phyloP scores from a whole-genome alignment of 805 yeast species.

The Pichia occidentalis region DNA sequence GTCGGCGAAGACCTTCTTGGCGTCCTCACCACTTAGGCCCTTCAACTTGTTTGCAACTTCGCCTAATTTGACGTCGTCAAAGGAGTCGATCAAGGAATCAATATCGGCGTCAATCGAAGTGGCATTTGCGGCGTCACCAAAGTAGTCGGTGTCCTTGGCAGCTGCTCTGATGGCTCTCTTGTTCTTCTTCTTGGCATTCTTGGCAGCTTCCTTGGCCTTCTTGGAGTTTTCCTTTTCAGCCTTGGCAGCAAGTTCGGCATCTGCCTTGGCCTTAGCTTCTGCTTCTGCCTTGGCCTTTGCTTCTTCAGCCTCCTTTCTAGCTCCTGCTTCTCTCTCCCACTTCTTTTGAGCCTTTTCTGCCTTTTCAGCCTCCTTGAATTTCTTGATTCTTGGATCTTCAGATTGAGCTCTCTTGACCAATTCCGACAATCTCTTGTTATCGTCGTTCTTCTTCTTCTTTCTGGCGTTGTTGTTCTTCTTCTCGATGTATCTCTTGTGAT shows the following conservation, averaged over 20 bases:
- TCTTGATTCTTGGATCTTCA: slow-evolving; percentile 92
- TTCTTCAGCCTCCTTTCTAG: slow-evolving; percentile 92
- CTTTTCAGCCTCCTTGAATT: slow-evolving; percentile 90
- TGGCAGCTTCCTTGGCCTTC: slow-evolving; percentile 90
- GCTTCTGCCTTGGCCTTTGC: slow-evolving; percentile 82
- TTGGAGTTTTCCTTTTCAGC: slow-evolving; percentile 56
- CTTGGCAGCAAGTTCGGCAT: slow-evolving; percentile 68
- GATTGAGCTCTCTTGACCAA: slow-evolving; percentile 80
- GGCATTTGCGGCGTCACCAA: slow-evolving; percentile 69
- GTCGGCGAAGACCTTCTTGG: slow-evolving; percentile 54
- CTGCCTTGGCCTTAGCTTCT: slow-evolving; percentile 73
- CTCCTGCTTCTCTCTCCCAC: slow-evolving; percentile 98
- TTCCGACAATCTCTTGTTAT: slow-evolving; percentile 81
- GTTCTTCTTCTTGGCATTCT: slow-evolving; percentile 92
- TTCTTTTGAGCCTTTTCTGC: slow-evolving; percentile 89
- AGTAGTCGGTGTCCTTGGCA: slow-evolving; percentile 78
- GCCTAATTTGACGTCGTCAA: slow-evolving; percentile 73
- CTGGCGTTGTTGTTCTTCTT: slow-evolving; percentile 95
- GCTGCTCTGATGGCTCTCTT: slow-evolving; percentile 56
- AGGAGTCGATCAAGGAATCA: slow-evolving; percentile 67
- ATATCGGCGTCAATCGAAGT: slow-evolving; percentile 70
- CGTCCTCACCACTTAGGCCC: slow-evolving; percentile 46
- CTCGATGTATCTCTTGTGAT: slow-evolving; percentile 97
- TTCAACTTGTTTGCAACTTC: slow-evolving; percentile 66
- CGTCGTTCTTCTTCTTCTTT: slow-evolving; percentile 96